Base-by-base conservation (phyloP, 108 stramenopile genomes). In the Discostella pseudostelligera region DNA sequence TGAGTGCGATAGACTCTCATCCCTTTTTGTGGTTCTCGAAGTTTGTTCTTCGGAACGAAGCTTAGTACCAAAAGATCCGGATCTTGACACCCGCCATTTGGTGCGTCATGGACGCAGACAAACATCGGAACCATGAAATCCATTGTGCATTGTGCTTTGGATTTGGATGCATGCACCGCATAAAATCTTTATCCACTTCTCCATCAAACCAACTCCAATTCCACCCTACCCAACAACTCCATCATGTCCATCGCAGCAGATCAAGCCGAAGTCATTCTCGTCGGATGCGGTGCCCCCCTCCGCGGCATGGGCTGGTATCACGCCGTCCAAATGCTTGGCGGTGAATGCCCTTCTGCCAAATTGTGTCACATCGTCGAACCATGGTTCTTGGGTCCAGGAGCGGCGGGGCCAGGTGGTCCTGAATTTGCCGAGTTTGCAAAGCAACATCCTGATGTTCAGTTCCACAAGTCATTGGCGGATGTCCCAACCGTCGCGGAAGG, bases 241-340 rank as follows among this genome's bases (percentile, higher is more conserved):
- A 32, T 32, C 32, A 32, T 32, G 32, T 32, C 32, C 32, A 32
- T 32, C 5, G 32, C 32, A 32, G 32, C 32, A 32, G 50, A 51
- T 51, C 81, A 79, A 53, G 81, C 78, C 62, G 81, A 82, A 72
- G 81, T 80, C 62, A 56, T 76, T 72, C 76, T 83, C 48, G 67
- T 80, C 28, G 82, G 82, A 21, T 83, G 82, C 57, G 82, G 82
- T 17, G 32, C 45, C 16, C 79, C 79, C 19, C 53, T 72, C 12
- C 71, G 82, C 36, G 82, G 82, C 7, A 85, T 85, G 84, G 94
- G 94, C 65, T 91, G 91, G 91, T 96, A 90, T 62, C 95, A 96
- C 59, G 90, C 87, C 40, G 86, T 88, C 16, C 95, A 96, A 64
- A 84, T 96, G 78, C 62, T 93, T 29, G 82, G 84, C 56, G 78